A percentile compares a stretch with the other conserved stretches of the same genome.
phyloP scores from a whole-genome alignment of 306 rosid genomes.

The Notholithocarpus densiflorus region DNA sequence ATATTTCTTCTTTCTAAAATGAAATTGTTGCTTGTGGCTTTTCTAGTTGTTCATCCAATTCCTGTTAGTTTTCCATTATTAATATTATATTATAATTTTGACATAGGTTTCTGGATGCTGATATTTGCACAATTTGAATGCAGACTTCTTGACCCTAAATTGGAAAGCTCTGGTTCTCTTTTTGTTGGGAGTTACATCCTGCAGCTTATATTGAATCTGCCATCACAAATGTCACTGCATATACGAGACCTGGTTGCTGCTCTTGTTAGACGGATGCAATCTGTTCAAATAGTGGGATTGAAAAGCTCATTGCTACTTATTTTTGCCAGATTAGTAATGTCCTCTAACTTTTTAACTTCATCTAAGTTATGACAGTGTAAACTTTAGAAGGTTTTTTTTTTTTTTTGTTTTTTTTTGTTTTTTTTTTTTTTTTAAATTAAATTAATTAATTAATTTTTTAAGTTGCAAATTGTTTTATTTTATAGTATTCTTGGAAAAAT shows the following conservation, averaged over 20 bases:
- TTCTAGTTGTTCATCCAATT: background rate
- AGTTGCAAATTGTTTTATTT: background rate
- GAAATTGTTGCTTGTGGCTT: background rate
- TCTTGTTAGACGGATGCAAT: constrained; percentile 82
- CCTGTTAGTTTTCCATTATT: background rate
- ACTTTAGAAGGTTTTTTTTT: background rate
- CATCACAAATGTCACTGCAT: constrained; percentile 80
- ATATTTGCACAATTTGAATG: constrained; percentile 29
- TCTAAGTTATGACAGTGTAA: constrained; percentile 10
- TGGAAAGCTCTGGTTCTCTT: constrained; percentile 93
- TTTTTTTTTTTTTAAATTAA: too few relatives aligned
- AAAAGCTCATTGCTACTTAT: constrained; percentile 81
- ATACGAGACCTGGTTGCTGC: constrained; percentile 80
- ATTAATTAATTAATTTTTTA: too few relatives aligned
- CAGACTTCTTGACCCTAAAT: constrained; percentile 81
- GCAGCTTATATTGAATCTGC: constrained; percentile 89
- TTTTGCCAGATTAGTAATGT: constrained; percentile 83
- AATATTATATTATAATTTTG: background rate
- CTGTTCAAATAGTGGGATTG: constrained; percentile 68
- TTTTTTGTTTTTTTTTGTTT: background rate
- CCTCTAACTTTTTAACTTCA: constrained; percentile 9
- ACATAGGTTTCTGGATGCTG: constrained; percentile 24
- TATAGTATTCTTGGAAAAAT: background rate
- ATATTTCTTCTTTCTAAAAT: background rate
- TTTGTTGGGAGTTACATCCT: constrained; percentile 90